Conservation (phyloP, 441 rosid genomes). For the Monsonia emarginata region DNA sequence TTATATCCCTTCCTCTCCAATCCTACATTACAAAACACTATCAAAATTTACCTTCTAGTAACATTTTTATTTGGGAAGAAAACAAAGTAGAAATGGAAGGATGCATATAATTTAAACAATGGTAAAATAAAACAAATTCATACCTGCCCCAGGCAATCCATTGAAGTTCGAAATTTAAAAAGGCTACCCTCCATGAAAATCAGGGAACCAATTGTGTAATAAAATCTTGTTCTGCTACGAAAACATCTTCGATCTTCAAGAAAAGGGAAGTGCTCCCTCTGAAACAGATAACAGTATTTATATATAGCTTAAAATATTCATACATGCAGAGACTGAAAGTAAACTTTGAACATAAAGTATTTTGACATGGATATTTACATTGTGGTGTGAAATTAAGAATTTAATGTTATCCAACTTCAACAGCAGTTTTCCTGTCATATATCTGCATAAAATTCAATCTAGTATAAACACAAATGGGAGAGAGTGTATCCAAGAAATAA, state of each 20-base stretch:
- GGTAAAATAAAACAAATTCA: not conserved
- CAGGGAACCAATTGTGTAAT: conserved; percentile 89
- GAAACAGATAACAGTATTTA: conserved; percentile 24
- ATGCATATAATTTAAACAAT: not conserved
- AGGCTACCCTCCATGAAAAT: conserved; percentile 96
- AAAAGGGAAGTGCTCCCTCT: conserved; percentile 97
- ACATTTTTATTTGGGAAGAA: not conserved
- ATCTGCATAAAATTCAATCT: conserved; percentile 36
- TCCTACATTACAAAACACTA: not conserved
- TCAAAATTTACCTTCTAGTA: not conserved
- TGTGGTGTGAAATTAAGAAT: conserved; percentile 85
- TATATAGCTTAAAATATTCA: not conserved
- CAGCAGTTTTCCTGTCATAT: conserved; percentile 98
- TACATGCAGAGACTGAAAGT: not conserved
- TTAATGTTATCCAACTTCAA: conserved; percentile 81
- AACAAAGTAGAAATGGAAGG: not conserved
- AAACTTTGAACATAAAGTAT: not conserved
- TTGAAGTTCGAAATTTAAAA: conserved; percentile 83
- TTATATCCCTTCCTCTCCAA: not conserved
- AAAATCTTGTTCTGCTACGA: conserved; percentile 96
- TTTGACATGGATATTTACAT: conserved; percentile 37
- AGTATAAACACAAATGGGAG: not conserved
- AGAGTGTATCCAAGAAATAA: conserved; percentile 5
- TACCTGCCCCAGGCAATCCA: conserved; percentile 91
- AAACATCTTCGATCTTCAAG: conserved; percentile 82